phyloP scores from a whole-genome alignment of 2,329 filamentous ascomycete genomes.

The Fusarium staphyleae region DNA sequence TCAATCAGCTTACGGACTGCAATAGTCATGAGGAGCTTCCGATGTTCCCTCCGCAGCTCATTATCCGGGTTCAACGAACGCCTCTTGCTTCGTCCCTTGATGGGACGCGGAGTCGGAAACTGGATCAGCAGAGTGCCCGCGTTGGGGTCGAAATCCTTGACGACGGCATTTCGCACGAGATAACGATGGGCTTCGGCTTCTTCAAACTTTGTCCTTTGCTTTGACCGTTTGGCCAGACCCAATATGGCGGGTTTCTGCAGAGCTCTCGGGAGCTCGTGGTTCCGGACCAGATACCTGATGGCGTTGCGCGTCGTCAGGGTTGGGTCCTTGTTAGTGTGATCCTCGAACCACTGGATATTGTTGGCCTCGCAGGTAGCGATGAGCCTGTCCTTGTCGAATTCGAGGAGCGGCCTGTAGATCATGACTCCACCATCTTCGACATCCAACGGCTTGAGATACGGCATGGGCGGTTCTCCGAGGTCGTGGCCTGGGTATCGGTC shows the following conservation, averaged over 20 bases:
- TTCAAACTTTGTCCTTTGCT: conserved; percentile 51
- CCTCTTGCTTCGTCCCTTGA: conserved; percentile 32
- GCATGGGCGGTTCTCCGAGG: conserved; percentile 32
- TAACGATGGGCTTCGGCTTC: conserved; percentile 62
- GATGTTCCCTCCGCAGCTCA: conserved; percentile 44
- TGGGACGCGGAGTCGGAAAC: conserved; percentile 46
- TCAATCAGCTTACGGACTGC: conserved; percentile 57
- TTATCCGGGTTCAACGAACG: conserved; percentile 36
- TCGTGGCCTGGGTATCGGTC: conserved; percentile 40
- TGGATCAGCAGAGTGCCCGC: conserved; percentile 57
- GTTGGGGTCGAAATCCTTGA: conserved; percentile 56
- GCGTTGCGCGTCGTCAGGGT: conserved; percentile 84
- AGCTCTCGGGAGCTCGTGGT: conserved; percentile 70
- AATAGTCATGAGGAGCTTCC: conserved; percentile 55
- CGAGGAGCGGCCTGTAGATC: conserved; percentile 73
- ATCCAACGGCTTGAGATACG: conserved; percentile 46
- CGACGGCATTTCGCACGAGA: conserved; percentile 56
- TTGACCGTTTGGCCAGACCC: conserved; percentile 61
- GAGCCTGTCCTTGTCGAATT: conserved; percentile 76
- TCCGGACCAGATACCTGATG: conserved; percentile 69
- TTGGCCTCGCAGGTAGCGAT: conserved; percentile 75
- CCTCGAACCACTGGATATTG: conserved; percentile 78
- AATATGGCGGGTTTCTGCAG: conserved; percentile 72
- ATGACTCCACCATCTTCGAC: conserved; percentile 71
- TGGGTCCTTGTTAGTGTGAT: conserved; percentile 79